Evolutionary conservation across 2,329 filamentous ascomycete species (phyloP).

Genomic region (Leptoxyphium fumago): DNA sequence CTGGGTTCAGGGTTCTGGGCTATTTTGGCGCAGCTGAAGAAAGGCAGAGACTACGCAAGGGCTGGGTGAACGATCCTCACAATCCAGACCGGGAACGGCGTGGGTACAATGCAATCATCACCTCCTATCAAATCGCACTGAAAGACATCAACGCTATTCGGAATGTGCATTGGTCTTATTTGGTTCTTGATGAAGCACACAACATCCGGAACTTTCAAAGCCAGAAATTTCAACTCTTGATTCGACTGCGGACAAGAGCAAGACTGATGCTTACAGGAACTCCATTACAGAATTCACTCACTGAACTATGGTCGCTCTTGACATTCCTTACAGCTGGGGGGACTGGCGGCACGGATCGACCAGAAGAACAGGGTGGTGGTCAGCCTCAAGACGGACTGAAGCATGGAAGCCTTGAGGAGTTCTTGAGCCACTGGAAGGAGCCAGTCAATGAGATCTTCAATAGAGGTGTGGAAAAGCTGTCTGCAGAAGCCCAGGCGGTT

Average conservation of each 20-base stretch:
- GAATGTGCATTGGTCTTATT: slow-evolving; percentile 86
- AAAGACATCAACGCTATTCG: slow-evolving; percentile 92
- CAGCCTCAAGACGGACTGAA: slow-evolving; percentile 38
- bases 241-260: slow-evolving; percentile 83
- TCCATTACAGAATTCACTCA: slow-evolving; percentile 90
- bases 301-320: slow-evolving; percentile 89
- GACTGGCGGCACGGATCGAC: neutral
- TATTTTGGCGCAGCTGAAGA: slow-evolving; percentile 95
- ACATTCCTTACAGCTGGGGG: slow-evolving; percentile 86
- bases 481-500: slow-evolving; percentile 81
- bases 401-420: slow-evolving; percentile 89
- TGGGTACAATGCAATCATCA: slow-evolving; percentile 96
- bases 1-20: slow-evolving; percentile 92
- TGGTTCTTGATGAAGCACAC: slow-evolving; percentile 95
- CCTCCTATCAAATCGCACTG: slow-evolving; percentile 89
- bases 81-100: slow-evolving; percentile 70
- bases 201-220: slow-evolving; percentile 99
- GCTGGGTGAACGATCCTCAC: slow-evolving; percentile 67
- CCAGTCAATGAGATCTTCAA: slow-evolving; percentile 94
- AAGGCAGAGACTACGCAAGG: slow-evolving; percentile 74
- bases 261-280: slow-evolving; percentile 84
- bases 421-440: slow-evolving; percentile 89
- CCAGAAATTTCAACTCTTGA: slow-evolving; percentile 86
- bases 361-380: slow-evolving; percentile 53
- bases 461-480: slow-evolving; percentile 83